Evolutionary conservation across 768 basidiomycete genomes (phyloP), one percentile per base, ranked within the genome.

Genomic region (Phylloporus rhodoxanthus): DNA sequence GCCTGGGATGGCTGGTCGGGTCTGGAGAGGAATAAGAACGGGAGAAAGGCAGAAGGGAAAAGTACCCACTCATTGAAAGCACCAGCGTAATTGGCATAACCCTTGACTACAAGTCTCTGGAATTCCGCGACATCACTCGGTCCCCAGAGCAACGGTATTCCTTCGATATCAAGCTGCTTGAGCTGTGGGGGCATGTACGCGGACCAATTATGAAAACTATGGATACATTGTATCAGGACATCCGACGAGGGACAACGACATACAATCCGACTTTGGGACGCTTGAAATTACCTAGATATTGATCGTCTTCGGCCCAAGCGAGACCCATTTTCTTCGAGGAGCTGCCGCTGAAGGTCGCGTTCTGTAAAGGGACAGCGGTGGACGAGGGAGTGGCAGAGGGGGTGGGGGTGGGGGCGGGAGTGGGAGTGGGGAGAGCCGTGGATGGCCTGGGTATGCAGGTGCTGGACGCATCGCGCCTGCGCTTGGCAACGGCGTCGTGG

Each of bases 21-120:
- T 64, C 91, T 93, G 15, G 17, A 21, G 10, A 28, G 23, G 5
- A 17, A 14, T 67, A 36, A 49, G 42, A 20, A 17, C 7, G 29
- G 19, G 25, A 6, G 13, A 52, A 45, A 53, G 43, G 44, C 23
- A 10, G 19, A 45, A 26, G 6, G 6, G 5, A 3, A 14, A 4
- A 43, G 37, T 19, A 54, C 81, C 10, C 51, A 91, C 91, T 92
- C 92, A 60, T 95, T 96, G 62, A 76, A 67, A 46, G 81, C 85
- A 19, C 86, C 55, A 34, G 74, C 78, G 46, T 60, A 59, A 20
- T 67, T 57, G 46, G 81, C 76, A 58, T 83, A 80, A 28, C 79
- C 80, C n/a, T 59, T 36, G 38, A 71, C 64, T 20, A 82, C 77
- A 30, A 63, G 49, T 0, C 57, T 57, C 50, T 70, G 54, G 64